Conservation (phyloP, 257 asterid species). For the Leptodermis oblonga region DNA sequence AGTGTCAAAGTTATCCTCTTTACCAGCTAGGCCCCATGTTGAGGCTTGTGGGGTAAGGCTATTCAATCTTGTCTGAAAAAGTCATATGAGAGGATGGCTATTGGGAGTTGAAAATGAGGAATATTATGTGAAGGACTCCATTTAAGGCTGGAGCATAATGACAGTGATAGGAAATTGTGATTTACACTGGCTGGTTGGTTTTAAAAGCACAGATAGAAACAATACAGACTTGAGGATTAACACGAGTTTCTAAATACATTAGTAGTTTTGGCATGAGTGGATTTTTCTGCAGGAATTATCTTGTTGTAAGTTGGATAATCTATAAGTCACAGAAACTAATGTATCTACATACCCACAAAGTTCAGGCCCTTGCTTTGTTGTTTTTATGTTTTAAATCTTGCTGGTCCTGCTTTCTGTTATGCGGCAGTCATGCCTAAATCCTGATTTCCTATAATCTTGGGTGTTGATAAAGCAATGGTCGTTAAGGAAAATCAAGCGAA, state of each 20-base stretch:
- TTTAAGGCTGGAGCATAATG: not conserved
- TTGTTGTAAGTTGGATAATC: not conserved
- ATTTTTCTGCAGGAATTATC: not conserved
- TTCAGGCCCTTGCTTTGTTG: not conserved
- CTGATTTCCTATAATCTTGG: not conserved
- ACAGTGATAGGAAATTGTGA: not conserved
- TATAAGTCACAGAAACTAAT: not conserved
- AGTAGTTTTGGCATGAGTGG: not conserved
- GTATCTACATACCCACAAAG: not conserved
- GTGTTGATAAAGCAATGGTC: too few species aligned
- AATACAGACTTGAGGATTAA: not conserved
- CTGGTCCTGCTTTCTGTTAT: too few species aligned
- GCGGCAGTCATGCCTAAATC: not conserved
- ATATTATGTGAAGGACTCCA: not conserved
- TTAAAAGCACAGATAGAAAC: not conserved
- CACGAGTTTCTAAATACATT: not conserved
- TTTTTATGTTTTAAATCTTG: not conserved
- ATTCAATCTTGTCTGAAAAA: not conserved
- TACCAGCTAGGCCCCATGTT: not conserved
- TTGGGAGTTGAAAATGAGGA: not conserved
- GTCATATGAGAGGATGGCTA: not conserved
- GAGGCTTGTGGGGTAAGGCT: not conserved
- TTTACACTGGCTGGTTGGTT: too few species aligned
- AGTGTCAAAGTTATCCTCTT: not conserved
- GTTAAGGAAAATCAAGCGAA: not conserved